Evolutionary conservation across 805 yeast species (phyloP), one percentile per base, ranked within the genome.

Genomic region (Blastobotrys muscicola): DNA sequence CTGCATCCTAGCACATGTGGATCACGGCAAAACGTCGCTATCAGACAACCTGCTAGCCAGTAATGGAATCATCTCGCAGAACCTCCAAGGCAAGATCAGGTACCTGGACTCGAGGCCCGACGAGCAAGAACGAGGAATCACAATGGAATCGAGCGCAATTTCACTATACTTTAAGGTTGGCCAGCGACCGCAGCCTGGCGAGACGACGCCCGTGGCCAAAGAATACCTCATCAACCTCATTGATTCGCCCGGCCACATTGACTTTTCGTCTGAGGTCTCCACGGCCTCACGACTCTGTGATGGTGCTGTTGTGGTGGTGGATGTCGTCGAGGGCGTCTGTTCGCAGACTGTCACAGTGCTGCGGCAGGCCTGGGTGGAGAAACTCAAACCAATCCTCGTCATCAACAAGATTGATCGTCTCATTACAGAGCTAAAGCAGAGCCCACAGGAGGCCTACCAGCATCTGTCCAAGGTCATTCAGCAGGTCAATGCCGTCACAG

Each of bases 221-320:
- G 96, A 92, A 57, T 84, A 85, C 62, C 66, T 92, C 44, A 82
- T 92, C 57, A 92, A 92, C 58, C 72, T 92, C 54, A 90, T 92
- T 45, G 99, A 92, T 63, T 90, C 97, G 0, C 99, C 99, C 0
- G 99, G 99, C n/a, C 99, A 92, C 56, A 86, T 92, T 47, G 99
- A 92, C 64, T 92, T 92, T 61, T 82, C 95, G 1, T 82, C 94
- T 9, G 99, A 92, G 59, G 99, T 92, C 0, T 85, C 95, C 23
- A 85, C 96, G 0, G 95, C 97, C 1, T 87, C 97, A 1, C 72
- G 98, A 55, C 68, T 92, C 36, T 92, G 97, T 67, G 99, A 92
- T 59, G 97, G 97, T 37, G 96, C 97, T 0, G 82, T 92, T 2
- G 94, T 92, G 0, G 67, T 92, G 11, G 95, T 92, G 2, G 99